Base-by-base conservation (phyloP, 257 asterid species). In the Haberlea rhodopensis region DNA sequence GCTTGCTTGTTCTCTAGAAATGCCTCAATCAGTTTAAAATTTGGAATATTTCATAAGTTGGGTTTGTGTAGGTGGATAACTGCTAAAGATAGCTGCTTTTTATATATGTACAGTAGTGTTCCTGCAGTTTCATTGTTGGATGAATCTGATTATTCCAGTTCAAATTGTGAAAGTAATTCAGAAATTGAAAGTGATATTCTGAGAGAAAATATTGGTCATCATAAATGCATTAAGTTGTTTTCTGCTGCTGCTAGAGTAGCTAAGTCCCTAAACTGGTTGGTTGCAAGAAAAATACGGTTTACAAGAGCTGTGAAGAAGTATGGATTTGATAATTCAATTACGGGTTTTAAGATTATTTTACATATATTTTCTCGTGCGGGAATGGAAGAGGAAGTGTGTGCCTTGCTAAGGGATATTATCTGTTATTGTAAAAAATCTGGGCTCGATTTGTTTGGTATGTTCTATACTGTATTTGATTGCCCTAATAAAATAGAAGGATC, bases 191-290 rank as follows among this genome's bases (percentile, higher is more conserved):
- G 52, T 31, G 31, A 15, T 68, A 63, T 69, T 63, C 18, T 29
- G 49, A 61, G 78, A 46, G 75, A 40, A 68, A 40, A 49, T 28
- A 49, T 19, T 69, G 31, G 26, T 21, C 71, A 68, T 32, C 25
- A 52, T 60, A 64, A 70, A 49, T 23, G 74, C 54, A 61, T 45
- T 23, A 45, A 70, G 75, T 64, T 85, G 21, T 62, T 65, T 71
- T 59, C 66, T 15, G 64, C 67, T 71, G 87, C 79, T 37, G 90
- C 62, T 64, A 78, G 84, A 73, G 85, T 87, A 49, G 29, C 71
- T 37, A 87, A 87, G 69, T 78, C 90, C 31, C 75, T 85, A 64
- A 76, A 80, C 60, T 82, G 82, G 88, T 32, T 48, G 18, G 73
- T 66, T 66, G 84, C 78, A 22, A 79, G 73, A 70, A 55, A 66